These are phyloP conservation scores for Suhomyces choctaworum DNA, from an alignment of 1,139 yeast genomes.

Conservation along the genomic window DNA sequence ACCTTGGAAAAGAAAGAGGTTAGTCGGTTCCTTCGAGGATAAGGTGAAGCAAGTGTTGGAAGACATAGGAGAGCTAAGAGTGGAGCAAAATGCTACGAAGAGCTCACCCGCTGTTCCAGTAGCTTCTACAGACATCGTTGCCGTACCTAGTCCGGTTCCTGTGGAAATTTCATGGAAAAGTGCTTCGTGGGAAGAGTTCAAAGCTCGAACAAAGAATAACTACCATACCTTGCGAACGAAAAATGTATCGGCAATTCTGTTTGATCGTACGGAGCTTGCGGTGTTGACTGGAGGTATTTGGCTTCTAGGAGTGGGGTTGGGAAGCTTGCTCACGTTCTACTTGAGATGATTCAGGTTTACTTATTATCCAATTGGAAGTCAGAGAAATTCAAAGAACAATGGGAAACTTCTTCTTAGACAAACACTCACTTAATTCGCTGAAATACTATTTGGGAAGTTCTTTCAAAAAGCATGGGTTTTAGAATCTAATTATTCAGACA, in stretches of 20 bases:
- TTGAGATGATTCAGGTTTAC: conserved; percentile 12
- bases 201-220: conserved; percentile 14
- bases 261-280: conserved; percentile 29
- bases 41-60: conserved; percentile 63
- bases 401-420: no score
- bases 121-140: neutral
- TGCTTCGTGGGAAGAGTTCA: conserved; percentile 22
- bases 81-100: neutral
- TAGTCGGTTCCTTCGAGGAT: conserved; percentile 81
- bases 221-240: conserved; percentile 24
- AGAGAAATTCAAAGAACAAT: neutral
- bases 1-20: conserved; percentile 86
- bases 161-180: conserved; percentile 1
- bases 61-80: conserved; percentile 2
- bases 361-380: no score
- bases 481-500: no score
- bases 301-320: conserved; percentile 24
- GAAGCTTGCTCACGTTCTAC: conserved; percentile 23
- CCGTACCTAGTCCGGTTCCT: conserved; percentile 1
- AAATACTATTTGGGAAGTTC: no score
- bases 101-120: neutral
- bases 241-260: conserved; percentile 19
- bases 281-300: conserved; percentile 21
- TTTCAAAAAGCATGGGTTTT: no score
- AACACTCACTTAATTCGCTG: no score